Evolutionary conservation across 768 basidiomycete species (phyloP).

Genomic region (Termitomyces heimii): DNA sequence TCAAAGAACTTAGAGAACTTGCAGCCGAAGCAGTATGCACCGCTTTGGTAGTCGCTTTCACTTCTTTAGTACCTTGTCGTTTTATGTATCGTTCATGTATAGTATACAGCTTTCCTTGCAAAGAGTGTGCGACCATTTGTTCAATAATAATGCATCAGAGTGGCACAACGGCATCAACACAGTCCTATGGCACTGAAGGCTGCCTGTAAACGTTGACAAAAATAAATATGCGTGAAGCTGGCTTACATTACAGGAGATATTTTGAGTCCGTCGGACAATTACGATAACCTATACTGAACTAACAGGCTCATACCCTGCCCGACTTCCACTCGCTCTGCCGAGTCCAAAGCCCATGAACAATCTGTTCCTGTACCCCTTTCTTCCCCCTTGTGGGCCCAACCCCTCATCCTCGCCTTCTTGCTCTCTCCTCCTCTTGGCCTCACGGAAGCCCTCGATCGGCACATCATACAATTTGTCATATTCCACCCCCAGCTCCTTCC

Average conservation of each 20-base stretch:
- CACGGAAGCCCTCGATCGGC: conserved; percentile 76
- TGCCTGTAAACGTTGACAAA: background rate
- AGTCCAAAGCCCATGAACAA: conserved; percentile 53
- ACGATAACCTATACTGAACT: conserved; percentile 40
- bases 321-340: conserved; percentile 42
- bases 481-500: conserved; percentile 81
- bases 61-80: no score
- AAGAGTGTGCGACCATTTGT: no score
- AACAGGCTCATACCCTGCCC: conserved; percentile 61
- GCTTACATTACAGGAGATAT: background rate
- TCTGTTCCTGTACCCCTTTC: conserved; percentile 36
- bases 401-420: conserved; percentile 53
- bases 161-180: no score
- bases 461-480: conserved; percentile 90
- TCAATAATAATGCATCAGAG: no score
- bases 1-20: no score
- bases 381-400: conserved; percentile 15
- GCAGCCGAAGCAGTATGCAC: no score
- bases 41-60: no score
- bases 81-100: no score
- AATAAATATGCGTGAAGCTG: background rate
- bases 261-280: background rate
- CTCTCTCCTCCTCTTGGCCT: conserved; percentile 58
- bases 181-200: no score
- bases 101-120: no score